These are phyloP conservation scores for Talinum fruticosum DNA, from an alignment of 148 eudicot genomes.

Conservation along the genomic window DNA sequence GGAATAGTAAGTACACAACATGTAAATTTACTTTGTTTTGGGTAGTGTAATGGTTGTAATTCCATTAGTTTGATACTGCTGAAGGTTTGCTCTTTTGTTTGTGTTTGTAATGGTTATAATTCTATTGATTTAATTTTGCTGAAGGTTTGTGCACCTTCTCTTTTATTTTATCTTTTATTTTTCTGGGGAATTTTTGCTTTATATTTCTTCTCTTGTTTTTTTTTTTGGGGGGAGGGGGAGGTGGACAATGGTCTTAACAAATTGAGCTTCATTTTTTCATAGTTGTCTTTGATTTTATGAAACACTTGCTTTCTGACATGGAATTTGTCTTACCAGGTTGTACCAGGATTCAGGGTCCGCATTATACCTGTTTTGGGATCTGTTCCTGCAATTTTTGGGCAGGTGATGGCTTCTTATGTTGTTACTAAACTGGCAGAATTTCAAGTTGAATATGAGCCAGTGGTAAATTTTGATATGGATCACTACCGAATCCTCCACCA, in stretches of 20 bases:
- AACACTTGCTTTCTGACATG: too few relatives aligned
- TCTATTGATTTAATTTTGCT: too few relatives aligned
- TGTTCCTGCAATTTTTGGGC: conserved; percentile 96
- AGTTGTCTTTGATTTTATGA: conserved; percentile 16
- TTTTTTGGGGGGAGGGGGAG: not conserved
- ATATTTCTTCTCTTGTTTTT: not conserved
- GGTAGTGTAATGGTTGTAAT: not conserved
- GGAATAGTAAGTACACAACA: not conserved
- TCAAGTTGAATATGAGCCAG: conserved; percentile 80
- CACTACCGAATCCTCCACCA: conserved; percentile 84
- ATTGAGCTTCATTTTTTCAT: too few relatives aligned
- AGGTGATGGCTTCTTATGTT: conserved; percentile 93
- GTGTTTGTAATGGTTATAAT: too few relatives aligned
- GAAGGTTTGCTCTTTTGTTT: not conserved
- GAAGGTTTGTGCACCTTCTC: too few relatives aligned
- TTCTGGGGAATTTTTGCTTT: too few relatives aligned
- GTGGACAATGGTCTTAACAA: not conserved
- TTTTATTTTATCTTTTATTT: too few relatives aligned
- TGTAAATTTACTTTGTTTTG: not conserved
- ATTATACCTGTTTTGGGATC: conserved; percentile 95
- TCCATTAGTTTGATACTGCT: not conserved
- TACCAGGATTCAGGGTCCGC: conserved; percentile 96
- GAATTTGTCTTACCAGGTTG: conserved; percentile 52
- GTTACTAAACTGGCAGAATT: conserved; percentile 78
- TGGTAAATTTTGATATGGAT: conserved; percentile 84